phyloP scores from a whole-genome alignment of 2,329 filamentous ascomycete species.

The Aaosphaeria pasadenensis region DNA sequence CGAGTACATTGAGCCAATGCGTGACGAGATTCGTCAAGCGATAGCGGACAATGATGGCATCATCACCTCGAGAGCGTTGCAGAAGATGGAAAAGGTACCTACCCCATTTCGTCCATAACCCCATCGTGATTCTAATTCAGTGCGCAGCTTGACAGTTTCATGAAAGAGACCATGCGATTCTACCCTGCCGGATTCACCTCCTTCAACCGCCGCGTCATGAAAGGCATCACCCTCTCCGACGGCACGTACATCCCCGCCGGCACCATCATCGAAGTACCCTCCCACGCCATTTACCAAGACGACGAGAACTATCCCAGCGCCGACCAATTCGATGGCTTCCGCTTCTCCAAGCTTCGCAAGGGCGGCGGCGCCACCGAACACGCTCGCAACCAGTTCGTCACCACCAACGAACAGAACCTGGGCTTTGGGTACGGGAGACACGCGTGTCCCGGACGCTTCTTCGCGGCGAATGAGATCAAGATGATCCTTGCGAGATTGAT shows the following conservation, averaged over 20 bases:
- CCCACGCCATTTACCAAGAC: slow-evolving; percentile 25
- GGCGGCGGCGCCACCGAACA: slow-evolving; percentile 16
- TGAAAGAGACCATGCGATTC: slow-evolving; percentile 32
- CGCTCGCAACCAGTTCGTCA: slow-evolving; percentile 28
- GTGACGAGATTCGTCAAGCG: slow-evolving; percentile 42
- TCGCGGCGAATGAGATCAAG: slow-evolving; percentile 31
- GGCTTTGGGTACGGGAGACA: slow-evolving; percentile 25
- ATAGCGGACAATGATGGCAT: slow-evolving; percentile 29
- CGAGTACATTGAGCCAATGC: slow-evolving; percentile 42
- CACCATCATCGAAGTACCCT: slow-evolving; percentile 28
- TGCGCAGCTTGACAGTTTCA: slow-evolving; percentile 28
- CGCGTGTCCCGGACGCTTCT: slow-evolving; percentile 29
- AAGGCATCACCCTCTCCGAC: slow-evolving; percentile 53
- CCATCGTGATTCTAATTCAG: no score
- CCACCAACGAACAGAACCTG: slow-evolving; percentile 18
- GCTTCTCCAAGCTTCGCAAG: slow-evolving; percentile 26
- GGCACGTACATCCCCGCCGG: slow-evolving; percentile 47
- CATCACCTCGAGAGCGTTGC: slow-evolving; percentile 26
- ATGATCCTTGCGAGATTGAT: slow-evolving; percentile 21
- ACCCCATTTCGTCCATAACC: no score
- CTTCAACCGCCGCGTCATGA: slow-evolving; percentile 51
- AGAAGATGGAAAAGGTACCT: slow-evolving; percentile 26
- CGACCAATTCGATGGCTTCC: slow-evolving; percentile 29
- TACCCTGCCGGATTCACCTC: slow-evolving; percentile 31
- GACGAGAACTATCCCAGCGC: slow-evolving; percentile 15